Conservation (phyloP, 2,329 filamentous ascomycete species). For the Cladosporium sp. region DNA sequence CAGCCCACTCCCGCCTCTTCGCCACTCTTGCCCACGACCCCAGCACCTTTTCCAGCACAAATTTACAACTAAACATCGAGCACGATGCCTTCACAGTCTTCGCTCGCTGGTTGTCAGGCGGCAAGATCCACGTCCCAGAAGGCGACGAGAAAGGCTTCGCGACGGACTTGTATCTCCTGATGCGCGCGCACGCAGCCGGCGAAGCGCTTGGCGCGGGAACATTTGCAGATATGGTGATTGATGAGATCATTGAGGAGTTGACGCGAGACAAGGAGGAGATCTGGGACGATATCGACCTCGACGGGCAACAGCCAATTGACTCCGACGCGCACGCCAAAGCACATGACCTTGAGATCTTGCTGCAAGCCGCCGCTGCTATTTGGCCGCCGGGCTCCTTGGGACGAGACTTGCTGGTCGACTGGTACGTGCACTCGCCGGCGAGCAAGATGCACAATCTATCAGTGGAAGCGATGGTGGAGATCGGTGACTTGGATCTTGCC, state of each 20-base stretch:
- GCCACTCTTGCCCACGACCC: conserved; percentile 2
- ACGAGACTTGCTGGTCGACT: neutral
- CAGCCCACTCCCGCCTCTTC: conserved; percentile 4
- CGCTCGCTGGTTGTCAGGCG: conserved; percentile 2
- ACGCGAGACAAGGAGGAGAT: neutral
- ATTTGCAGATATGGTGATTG: conserved; percentile 5
- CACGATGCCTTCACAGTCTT: conserved; percentile 10
- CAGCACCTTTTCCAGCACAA: neutral
- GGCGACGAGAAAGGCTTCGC: conserved; percentile 8
- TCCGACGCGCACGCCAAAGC: neutral
- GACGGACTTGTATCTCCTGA: conserved; percentile 2
- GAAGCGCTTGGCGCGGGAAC: neutral
- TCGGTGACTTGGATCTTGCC: conserved; percentile 4
- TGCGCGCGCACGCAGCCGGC: conserved; percentile 6
- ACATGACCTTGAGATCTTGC: neutral
- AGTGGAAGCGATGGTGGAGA: neutral
- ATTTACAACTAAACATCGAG: neutral
- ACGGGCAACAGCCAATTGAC: neutral
- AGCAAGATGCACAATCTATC: neutral
- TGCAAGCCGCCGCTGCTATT: neutral
- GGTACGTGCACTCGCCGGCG: conserved; percentile 2
- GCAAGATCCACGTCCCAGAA: neutral
- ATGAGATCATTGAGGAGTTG: conserved; percentile 4
- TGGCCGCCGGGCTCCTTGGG: conserved; percentile 6
- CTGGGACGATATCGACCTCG: neutral